These are phyloP conservation scores for Candida glucosophila DNA, from an alignment of 1,139 yeast species.

Conservation along the genomic window DNA sequence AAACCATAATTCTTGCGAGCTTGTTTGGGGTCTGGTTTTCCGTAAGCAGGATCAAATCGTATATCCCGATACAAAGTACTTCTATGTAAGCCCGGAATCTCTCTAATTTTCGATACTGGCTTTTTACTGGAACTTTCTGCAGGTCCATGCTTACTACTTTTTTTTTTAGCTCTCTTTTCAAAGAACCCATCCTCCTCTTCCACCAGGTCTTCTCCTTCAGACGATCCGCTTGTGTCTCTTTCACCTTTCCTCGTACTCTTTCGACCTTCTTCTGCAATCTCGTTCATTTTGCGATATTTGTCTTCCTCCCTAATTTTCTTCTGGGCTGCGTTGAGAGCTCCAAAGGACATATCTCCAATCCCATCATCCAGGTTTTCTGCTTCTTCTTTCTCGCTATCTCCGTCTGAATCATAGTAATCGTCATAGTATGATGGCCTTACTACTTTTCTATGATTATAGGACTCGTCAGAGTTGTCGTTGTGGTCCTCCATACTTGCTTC, in stretches of 20 bases:
- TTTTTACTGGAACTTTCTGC: constrained; percentile 61
- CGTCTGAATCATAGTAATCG: constrained; percentile 2
- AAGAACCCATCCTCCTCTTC: no score
- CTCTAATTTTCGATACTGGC: constrained; percentile 63
- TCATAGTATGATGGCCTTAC: constrained; percentile 7
- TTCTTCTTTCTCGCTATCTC: constrained; percentile 2
- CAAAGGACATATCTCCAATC: constrained; percentile 38
- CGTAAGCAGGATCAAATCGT: constrained; percentile 83
- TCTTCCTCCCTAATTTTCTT: constrained; percentile 29
- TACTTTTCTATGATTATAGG: no score
- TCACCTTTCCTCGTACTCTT: constrained; percentile 2
- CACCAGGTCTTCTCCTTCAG: no score
- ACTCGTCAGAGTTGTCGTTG: no score
- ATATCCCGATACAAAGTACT: constrained; percentile 61
- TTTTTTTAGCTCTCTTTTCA: constrained; percentile 8
- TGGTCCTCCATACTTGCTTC: no score
- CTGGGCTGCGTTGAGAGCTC: constrained; percentile 52
- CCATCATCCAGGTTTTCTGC: constrained; percentile 6
- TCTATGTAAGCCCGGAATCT: constrained; percentile 62
- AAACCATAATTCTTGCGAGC: constrained; percentile 75
- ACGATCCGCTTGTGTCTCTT: constrained; percentile 3
- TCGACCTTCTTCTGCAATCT: constrained; percentile 4
- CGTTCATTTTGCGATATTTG: no score
- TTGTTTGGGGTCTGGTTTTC: constrained; percentile 62
- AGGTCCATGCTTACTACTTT: constrained; percentile 69